Evolutionary conservation across 768 basidiomycete genomes (phyloP), one percentile per base, ranked within the genome.

Genomic region (Tylopilus plumbeoviolaceoides): DNA sequence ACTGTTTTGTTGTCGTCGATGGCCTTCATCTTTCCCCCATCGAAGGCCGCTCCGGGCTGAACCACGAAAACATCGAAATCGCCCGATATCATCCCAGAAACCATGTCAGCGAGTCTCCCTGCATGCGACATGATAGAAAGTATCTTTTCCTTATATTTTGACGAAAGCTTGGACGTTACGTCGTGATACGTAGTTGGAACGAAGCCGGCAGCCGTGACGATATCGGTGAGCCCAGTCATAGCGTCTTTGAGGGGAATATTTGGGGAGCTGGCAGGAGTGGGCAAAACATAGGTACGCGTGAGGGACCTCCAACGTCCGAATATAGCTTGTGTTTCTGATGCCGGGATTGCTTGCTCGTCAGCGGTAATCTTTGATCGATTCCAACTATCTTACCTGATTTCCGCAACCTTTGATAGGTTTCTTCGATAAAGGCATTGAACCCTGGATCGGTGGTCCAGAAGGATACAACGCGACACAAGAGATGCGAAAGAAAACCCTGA

Each of bases 41-140:
- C 23, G 15, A 50, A 50, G 7, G n/a, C 10, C 1, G 7, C 23
- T 15, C 49, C 49, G 2, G 49, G 14, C n/a, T 14, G 42, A 6
- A 36, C 25, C 1, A 12, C 8, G 25, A 50, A 44, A 6, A 36
- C 21, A 20, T 43, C 31, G 11, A 44, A 50, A 36, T 50, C 33
- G 4, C 42, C 49, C 0, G 49, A 50, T 43, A 44, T 44, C 49
- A 50, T 50, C 33, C 8, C 49, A 36, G 49, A 43, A 15, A 36
- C 12, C 31, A 44, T 50, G n/a, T 20, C 14, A 20, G 17, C 8
- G 4, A 50, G 18, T 9, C 2, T 44, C 31, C 42, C 49, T 0
- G 33, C 42, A 44, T 25, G 49, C 11, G 18, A 44, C 10, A 50
- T 12, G 14, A 50, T 44, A 7, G 42, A 9, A 1, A 1, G 18